Evolutionary conservation across 192 early-diverging fungal genomes (phyloP).

Genomic region (Coemansia erecta): DNA sequence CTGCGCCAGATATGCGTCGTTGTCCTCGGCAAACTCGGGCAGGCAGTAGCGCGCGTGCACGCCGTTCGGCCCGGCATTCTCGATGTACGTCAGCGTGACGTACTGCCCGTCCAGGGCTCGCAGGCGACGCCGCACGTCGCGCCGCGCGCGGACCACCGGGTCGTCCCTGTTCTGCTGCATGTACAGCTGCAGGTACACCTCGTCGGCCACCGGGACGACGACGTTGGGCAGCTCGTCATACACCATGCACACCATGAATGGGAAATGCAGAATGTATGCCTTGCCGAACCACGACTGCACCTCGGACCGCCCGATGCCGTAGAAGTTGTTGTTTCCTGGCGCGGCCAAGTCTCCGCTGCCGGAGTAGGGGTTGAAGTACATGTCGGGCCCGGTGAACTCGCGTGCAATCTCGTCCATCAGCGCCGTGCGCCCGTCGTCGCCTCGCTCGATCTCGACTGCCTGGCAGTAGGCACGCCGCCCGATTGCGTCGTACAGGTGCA

Average conservation of each 20-base stretch:
- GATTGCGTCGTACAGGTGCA: conserved; percentile 58
- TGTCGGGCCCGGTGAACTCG: conserved; percentile 60
- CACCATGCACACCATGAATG: conserved; percentile 63
- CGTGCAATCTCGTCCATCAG: conserved; percentile 54
- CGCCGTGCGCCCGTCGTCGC: conserved; percentile 24
- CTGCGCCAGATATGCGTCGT: conserved; percentile 48
- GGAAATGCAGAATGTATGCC: conserved; percentile 62
- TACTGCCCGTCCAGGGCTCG: conserved; percentile 61
- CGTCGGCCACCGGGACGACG: conserved; percentile 52
- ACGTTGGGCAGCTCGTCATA: conserved; percentile 62
- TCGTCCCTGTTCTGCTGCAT: conserved; percentile 55
- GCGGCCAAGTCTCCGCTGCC: neutral
- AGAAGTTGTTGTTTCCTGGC: conserved; percentile 1
- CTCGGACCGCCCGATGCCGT: conserved; percentile 24
- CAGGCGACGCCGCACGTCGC: conserved; percentile 55
- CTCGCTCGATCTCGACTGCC: conserved; percentile 39
- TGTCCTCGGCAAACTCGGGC: conserved; percentile 27
- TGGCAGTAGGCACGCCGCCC: conserved; percentile 55
- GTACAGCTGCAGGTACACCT: conserved; percentile 55
- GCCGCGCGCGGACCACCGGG: conserved; percentile 42
- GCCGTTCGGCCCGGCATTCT: conserved; percentile 27
- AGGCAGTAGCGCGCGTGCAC: conserved; percentile 39
- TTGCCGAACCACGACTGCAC: conserved; percentile 63
- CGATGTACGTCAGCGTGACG: conserved; percentile 54
- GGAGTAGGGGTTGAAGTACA: conserved; percentile 62